Conservation (phyloP, 2,329 filamentous ascomycete genomes). For the Fonsecaea erecta region DNA sequence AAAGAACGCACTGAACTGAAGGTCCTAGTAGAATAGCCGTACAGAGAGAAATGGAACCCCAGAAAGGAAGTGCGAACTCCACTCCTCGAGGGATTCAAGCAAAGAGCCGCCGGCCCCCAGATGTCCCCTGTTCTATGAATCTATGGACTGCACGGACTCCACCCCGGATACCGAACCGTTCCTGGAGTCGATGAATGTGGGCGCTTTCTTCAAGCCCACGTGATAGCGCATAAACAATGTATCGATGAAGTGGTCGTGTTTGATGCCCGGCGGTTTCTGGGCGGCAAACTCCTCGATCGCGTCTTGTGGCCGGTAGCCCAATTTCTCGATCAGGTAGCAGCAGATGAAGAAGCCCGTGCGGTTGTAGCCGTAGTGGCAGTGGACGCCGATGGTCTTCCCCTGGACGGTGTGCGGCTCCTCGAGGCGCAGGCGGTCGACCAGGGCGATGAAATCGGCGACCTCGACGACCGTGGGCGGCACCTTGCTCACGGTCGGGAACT, state of each 20-base stretch:
- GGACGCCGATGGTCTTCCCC: slow-evolving; percentile 70
- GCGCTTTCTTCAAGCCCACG: slow-evolving; percentile 51
- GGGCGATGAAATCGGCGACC: slow-evolving; percentile 62
- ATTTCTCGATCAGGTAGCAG: slow-evolving; percentile 84
- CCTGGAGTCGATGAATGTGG: slow-evolving; percentile 20
- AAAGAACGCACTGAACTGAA: neutral
- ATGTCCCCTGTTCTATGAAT: neutral
- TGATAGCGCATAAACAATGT: slow-evolving; percentile 79
- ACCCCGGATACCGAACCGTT: neutral
- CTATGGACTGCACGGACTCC: slow-evolving; percentile 4
- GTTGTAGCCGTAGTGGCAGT: slow-evolving; percentile 97
- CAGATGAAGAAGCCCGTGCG: slow-evolving; percentile 89
- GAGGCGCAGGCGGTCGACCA: slow-evolving; percentile 63
- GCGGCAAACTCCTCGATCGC: slow-evolving; percentile 79
- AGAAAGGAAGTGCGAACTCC: neutral
- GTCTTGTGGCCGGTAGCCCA: slow-evolving; percentile 71
- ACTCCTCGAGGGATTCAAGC: neutral
- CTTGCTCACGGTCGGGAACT: slow-evolving; percentile 91
- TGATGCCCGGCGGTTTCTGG: slow-evolving; percentile 78
- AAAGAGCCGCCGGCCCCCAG: neutral
- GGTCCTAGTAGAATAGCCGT: neutral
- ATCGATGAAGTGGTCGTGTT: slow-evolving; percentile 87
- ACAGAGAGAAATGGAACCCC: neutral
- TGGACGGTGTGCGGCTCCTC: slow-evolving; percentile 48
- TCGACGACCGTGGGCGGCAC: slow-evolving; percentile 73